These are phyloP conservation scores for Bacidia gigantensis DNA, from an alignment of 495 filamentous ascomycete species.

Conservation along the genomic window DNA sequence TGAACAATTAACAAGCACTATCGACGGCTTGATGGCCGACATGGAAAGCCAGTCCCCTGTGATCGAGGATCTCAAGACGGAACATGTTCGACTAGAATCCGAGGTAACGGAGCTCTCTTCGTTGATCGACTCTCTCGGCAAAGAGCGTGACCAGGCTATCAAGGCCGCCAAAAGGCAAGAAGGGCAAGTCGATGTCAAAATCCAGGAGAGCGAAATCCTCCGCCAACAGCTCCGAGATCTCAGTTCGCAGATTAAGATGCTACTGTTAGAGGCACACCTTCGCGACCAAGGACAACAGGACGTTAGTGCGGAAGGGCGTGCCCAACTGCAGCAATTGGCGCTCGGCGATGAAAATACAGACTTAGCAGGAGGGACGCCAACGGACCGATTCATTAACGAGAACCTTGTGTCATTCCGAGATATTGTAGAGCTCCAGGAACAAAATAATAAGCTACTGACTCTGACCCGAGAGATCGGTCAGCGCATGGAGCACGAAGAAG, in stretches of 20 bases:
- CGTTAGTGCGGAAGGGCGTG: conserved; percentile 48
- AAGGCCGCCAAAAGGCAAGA: conserved; percentile 60
- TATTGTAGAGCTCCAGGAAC: conserved; percentile 70
- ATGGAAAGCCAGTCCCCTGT: conserved; percentile 47
- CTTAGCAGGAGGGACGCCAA: conserved; percentile 47
- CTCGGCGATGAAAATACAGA: conserved; percentile 44
- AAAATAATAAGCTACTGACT: conserved; percentile 71
- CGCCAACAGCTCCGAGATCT: conserved; percentile 83
- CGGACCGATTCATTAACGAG: conserved; percentile 73
- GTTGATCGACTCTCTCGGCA: conserved; percentile 40
- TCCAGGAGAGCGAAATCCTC: conserved; percentile 63
- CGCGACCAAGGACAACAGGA: conserved; percentile 63
- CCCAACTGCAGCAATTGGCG: conserved; percentile 58
- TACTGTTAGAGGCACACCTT: conserved; percentile 69
- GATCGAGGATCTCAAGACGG: conserved; percentile 43
- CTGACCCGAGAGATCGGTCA: conserved; percentile 72
- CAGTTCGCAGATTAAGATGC: conserved; percentile 73
- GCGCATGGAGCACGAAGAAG: conserved; percentile 84
- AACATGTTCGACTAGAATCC: conserved; percentile 39
- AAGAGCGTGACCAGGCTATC: conserved; percentile 40
- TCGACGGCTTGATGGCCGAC: conserved; percentile 66
- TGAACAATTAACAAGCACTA: conserved; percentile 52
- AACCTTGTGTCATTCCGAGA: conserved; percentile 71
- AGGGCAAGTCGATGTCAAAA: conserved; percentile 51
- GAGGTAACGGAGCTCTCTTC: conserved; percentile 75